Evolutionary conservation across 148 eudicot genomes (phyloP), one percentile per base, ranked within the genome.

Genomic region (Simmondsia chinensis): DNA sequence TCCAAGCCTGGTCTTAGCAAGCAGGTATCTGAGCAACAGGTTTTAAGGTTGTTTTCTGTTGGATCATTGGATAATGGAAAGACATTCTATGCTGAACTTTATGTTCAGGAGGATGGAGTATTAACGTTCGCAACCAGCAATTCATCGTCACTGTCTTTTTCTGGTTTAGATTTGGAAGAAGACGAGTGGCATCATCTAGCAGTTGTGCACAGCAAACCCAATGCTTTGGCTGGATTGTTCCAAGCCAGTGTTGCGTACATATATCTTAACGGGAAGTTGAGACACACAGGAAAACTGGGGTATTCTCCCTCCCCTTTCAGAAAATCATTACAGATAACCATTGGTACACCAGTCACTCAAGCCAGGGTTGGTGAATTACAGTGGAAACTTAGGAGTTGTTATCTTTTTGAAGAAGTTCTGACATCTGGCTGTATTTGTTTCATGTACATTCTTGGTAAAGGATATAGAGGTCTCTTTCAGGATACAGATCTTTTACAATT

Each of bases 151-250:
- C 50, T 77, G 57, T 76, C 96, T 21, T 87, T 70, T 61, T 55
- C 79, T 23, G 76, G 78, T 26, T 45, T 79, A 51, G 94, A 77
- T 26, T 48, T 87, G 61, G 89, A 83, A 38, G 96, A 80, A 72
- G 85, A 79, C 25, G 58, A 70, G 56, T 87, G 96, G 96, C 79
- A 87, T 60, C 96, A 87, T 61, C 94, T 87, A 51, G 83, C 89
- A 46, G 73, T 87, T 45, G 81, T 83, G 45, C 89, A 75, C 26
- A 75, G 74, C 68, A 80, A 80, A 46, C 82, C 77, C 48, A 77
- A 83, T 74, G 80, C 76, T 50, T 69, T 83, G 77, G 83, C 82
- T 47, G 77, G 86, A 41, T 71, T 83, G 20, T 69, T 74, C 48
- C 88, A 80, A 60, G 76, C 83, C 56, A 69, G 83, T 57, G 54